Evolutionary conservation across 306 rosid genomes (phyloP), one percentile per base, ranked within the genome.

Genomic region (Delonix regia): DNA sequence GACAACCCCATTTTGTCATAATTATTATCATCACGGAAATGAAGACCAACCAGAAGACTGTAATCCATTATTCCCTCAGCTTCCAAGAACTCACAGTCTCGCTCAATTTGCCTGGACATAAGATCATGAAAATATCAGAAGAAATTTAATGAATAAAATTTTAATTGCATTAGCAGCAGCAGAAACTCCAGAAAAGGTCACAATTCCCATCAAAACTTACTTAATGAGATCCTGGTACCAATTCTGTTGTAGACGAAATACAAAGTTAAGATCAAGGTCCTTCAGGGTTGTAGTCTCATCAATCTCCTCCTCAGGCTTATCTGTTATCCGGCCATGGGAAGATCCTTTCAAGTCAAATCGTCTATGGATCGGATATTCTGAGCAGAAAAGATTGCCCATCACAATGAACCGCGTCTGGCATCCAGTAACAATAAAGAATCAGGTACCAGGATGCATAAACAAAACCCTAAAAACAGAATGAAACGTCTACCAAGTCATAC

Each of bases 351-450:
- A 84, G 83, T 96, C 99, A 71, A 96, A 96, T 65, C 99, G 90
- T 81, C 93, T 88, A 83, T 96, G 99, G 78, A 96, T 90, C 34
- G 92, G 91, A 71, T 96, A 96, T 65, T 96, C 99, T 0, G 99
- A 96, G 85, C 99, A 96, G 91, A 96, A 96, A 82, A 96, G 89
- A 75, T 96, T 96, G 73, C 99, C 99, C 98, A 96, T 96, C 85
- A 96, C 98, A 42, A 96, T 91, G 83, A 96, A 93, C 84, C 98
- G 92, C 0, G 89, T 96, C 99, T 93, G 88, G 44, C 71, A 71
- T 70, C 62, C 71, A 84, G 70, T 25, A 68, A 80, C 22, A 76
- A 71, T 8, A 18, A 36, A 68, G 60, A 39, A 62, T 78, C 60
- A 68, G 75, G 24, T 18, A 39, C 65, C 55, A 45, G 49, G 73